Base-by-base conservation (phyloP, 228 moss, liverwort and hornwort species). In the Sphagnum magellanicum region DNA sequence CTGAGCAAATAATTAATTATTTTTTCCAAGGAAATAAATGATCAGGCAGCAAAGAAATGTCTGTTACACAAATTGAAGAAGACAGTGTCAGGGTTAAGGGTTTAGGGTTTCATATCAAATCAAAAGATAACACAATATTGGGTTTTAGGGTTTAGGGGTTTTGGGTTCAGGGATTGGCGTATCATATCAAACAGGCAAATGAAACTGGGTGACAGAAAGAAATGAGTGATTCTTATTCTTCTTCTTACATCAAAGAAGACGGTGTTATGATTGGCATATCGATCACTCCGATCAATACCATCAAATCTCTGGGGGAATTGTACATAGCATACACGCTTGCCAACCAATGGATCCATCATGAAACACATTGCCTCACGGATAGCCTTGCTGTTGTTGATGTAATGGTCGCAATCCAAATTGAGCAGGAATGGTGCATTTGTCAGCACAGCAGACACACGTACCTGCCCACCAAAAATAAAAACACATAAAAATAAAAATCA, bases 371-470 rank as follows among this genome's bases (percentile, higher is more conserved):
- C 81, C 65, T 89, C 89, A 12, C 89, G 75, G 4, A 89, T 1
- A 0, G 91, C 91, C 78, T 87, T 89, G 70, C 85, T 87, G 72
- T 92, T 92, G 82, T 92, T 92, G 70, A 92, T 86, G 82, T 90
- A 92, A 58, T 90, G 92, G 71, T 92, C 90, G n/a, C 90, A 92
- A 75, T 92, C 92, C 62, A 92, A 81, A 79, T 90, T 92, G 65
- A 92, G 92, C 67, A 92, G 79, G 70, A 77, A 92, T 0, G 92
- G 92, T 1, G 92, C 92, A 46, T 92, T 92, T 32, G 90, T 84
- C 57, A 92, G 72, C 64, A 92, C 79, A 46, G 90, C 88, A 10
- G 90, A 92, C 4, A 88, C 92, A 4, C 32, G 32, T 32, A 32
- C 32, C 32, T 32, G 32, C 32, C 74, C 77, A 49, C 77, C 78